These are phyloP conservation scores for Lichtheimia corymbifera DNA, from an alignment of 371 early-diverging fungal species.

Conservation along the genomic window DNA sequence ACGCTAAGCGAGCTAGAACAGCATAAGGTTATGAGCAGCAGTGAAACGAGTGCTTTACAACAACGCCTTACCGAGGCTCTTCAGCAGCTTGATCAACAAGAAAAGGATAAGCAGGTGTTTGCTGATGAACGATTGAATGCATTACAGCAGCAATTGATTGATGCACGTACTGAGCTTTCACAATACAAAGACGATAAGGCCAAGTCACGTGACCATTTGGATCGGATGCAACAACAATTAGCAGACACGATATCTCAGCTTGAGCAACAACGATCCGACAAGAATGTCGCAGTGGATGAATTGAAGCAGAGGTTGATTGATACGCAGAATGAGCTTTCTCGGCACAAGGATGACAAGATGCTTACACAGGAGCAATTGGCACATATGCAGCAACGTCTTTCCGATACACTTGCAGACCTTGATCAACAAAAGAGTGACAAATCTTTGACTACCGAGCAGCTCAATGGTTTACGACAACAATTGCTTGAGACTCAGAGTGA, in stretches of 20 bases:
- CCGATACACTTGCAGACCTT: background rate
- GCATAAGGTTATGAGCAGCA: background rate
- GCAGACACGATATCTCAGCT: background rate
- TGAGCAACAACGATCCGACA: background rate
- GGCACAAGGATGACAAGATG: background rate
- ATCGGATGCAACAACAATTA: background rate
- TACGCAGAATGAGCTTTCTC: background rate
- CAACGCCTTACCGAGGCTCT: background rate
- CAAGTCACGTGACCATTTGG: too few relatives aligned
- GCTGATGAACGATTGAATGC: background rate
- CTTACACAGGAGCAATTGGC: background rate
- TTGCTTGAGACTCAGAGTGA: too few relatives aligned
- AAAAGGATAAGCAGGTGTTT: background rate
- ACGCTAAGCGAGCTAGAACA: background rate
- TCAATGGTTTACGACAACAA: too few relatives aligned
- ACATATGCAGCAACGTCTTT: background rate
- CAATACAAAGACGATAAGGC: too few relatives aligned
- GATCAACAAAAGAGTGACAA: background rate
- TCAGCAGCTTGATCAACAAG: background rate
- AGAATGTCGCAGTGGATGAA: background rate
- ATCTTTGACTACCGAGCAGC: too few relatives aligned
- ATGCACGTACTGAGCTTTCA: background rate
- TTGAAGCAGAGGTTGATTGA: background rate
- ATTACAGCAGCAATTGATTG: background rate
- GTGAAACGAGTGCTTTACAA: background rate